phyloP scores from a whole-genome alignment of 2,329 filamentous ascomycete species.

The Colletotrichum sp. region DNA sequence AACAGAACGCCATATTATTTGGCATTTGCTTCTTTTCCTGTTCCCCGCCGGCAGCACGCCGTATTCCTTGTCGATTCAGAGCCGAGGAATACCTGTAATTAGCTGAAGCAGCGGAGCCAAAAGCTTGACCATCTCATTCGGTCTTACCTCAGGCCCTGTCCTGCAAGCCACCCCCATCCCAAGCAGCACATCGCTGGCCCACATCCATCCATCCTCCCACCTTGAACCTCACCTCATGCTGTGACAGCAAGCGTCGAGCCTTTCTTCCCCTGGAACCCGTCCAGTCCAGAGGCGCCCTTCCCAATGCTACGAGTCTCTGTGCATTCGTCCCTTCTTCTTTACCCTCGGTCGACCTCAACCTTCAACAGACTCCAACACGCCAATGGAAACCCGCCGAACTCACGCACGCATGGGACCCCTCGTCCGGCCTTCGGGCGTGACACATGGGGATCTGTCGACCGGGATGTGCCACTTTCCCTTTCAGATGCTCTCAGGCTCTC shows the following conservation, averaged over 20 bases:
- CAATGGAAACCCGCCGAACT: not conserved
- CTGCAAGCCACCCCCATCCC: not conserved
- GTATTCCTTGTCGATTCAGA: not conserved
- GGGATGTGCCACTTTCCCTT: not conserved
- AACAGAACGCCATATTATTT: not conserved
- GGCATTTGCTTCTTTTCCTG: not conserved
- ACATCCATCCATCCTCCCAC: not conserved
- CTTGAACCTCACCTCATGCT: not conserved
- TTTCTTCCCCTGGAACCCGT: not conserved
- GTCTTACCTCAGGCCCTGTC: not conserved
- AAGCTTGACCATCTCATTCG: not conserved
- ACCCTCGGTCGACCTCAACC: not conserved
- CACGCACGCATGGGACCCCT: not conserved
- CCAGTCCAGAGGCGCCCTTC: not conserved
- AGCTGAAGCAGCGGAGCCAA: not conserved
- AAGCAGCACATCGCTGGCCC: not conserved
- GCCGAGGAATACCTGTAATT: not conserved
- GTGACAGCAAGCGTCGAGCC: slow-evolving; percentile 11
- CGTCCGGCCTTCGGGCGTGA: slow-evolving; percentile 1
- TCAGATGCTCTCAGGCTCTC: not conserved
- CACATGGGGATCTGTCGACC: slow-evolving; percentile 1
- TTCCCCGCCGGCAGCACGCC: not conserved
- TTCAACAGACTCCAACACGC: not conserved
- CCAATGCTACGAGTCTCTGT: not conserved
- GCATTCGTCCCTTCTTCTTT: not conserved